Percentiles rank a stretch among this genome's conserved stretches.
phyloP scores from a whole-genome alignment of 2,329 filamentous ascomycete genomes.

The Stagonosporopsis chrysanthemi region DNA sequence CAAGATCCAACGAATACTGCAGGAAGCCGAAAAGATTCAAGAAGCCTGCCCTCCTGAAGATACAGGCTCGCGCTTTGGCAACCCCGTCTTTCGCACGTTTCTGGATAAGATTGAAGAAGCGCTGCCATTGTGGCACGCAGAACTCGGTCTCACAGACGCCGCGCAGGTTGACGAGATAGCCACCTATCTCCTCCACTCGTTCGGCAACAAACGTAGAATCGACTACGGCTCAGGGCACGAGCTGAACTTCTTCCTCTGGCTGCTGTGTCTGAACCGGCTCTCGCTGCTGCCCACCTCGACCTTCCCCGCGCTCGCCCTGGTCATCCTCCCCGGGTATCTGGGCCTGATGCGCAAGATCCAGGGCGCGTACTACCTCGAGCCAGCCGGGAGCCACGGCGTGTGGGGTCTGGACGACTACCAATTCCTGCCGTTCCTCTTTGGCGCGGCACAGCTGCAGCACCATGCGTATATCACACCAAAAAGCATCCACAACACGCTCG shows the following conservation, averaged over 20 bases:
- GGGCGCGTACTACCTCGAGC: constrained; percentile 93
- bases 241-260: constrained; percentile 95
- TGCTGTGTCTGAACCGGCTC: constrained; percentile 90
- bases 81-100: constrained; percentile 86
- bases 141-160: constrained; percentile 61
- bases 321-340: constrained; percentile 84
- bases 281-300: constrained; percentile 68
- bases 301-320: constrained; percentile 77
- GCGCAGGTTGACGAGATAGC: constrained; percentile 73
- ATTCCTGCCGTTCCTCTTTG: constrained; percentile 61
- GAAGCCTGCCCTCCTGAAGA: constrained; percentile 79
- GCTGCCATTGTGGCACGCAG: constrained; percentile 68
- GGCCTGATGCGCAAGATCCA: constrained; percentile 87
- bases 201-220: constrained; percentile 81
- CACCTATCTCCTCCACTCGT: constrained; percentile 81
- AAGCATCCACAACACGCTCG: constrained; percentile 82
- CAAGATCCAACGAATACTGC: constrained; percentile 73
- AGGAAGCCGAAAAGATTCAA: constrained; percentile 72
- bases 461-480: constrained; percentile 66
- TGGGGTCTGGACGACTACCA: constrained; percentile 63
- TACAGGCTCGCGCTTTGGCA: constrained; percentile 91
- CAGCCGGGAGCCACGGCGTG: constrained; percentile 63
- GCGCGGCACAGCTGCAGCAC: constrained; percentile 64
- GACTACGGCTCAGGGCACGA: constrained; percentile 98
- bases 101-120: constrained; percentile 68